Evolutionary conservation across 2,329 filamentous ascomycete genomes (phyloP), one percentile per base, ranked within the genome.

Genomic region (Graphium sp.): DNA sequence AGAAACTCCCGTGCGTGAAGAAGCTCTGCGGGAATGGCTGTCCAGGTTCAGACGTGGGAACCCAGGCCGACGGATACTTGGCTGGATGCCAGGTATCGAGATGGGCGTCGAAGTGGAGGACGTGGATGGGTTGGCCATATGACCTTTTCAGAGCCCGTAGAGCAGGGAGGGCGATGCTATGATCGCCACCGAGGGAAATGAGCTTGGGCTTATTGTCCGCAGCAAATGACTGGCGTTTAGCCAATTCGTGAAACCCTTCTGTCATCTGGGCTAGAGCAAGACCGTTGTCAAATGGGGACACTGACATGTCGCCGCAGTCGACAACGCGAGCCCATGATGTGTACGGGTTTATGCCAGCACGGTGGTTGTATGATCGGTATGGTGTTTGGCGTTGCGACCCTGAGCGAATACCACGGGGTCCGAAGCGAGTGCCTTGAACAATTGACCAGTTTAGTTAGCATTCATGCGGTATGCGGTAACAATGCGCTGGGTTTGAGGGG

Each of bases 1-100:
- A 92, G 74, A 92, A 89, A 39, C 71, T 81, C 5, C 85, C 84
- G 50, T 93, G 84, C 44, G 75, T 92, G 56, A 91, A 89, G 39
- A 75, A 67, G 7, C 31, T 26, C 25, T 39, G 45, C 6, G 49
- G 49, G n/a, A 40, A 37, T 22, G 47, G 48, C 22, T 34, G 25
- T n/a, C 32, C 32, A 5, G 32, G 29, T 5, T 26, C 29, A 22
- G 32, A 30, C 3, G 70, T 65, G 3, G 63, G 66, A 3, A 45
- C 42, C 84, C 84, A 93, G 31, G 74, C 71, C 11, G 66, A 74
- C 0, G 81, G 79, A 50, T 91, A 92, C 39, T 81, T 76, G 15
- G 62, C 66, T 3, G 82, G 80, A 46, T 87, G 74, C 81, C 82
- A 89, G 3, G 82, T 89, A 46, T 89, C 82, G 2, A 89, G 62